Evolutionary conservation across 2,329 filamentous ascomycete species (phyloP).

Genomic region (Cladosporium cucumerinum): DNA sequence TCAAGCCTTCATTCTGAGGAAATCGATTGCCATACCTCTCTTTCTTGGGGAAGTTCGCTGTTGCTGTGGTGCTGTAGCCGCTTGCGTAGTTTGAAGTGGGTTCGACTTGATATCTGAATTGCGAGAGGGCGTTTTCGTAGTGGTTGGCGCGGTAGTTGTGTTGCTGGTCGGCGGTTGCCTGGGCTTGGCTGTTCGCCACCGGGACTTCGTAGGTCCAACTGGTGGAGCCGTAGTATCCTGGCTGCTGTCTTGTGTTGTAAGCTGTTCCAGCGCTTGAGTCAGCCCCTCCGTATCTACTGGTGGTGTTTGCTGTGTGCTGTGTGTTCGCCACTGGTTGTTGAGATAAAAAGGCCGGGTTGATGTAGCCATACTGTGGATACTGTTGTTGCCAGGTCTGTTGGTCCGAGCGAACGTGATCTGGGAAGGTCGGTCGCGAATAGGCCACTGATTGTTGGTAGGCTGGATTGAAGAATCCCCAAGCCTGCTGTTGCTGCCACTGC

Average conservation of each 20-base stretch:
- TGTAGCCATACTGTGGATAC: slow-evolving; percentile 10
- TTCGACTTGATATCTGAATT: not conserved
- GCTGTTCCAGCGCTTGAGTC: not conserved
- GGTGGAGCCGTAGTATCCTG: not conserved
- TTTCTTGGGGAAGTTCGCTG: not conserved
- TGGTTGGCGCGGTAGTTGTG: not conserved
- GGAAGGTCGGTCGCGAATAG: not conserved
- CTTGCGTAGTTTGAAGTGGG: not conserved
- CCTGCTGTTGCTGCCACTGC: not conserved
- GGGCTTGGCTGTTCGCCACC: slow-evolving; percentile 13
- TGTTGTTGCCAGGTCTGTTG: not conserved
- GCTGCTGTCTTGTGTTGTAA: slow-evolving; percentile 3
- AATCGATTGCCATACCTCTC: slow-evolving; percentile 6
- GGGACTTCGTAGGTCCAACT: slow-evolving; percentile 8
- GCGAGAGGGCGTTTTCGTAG: not conserved
- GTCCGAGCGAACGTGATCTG: not conserved
- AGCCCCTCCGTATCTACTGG: not conserved
- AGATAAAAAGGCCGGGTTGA: slow-evolving; percentile 11
- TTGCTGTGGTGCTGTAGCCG: too few relatives aligned
- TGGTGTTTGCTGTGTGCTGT: not conserved
- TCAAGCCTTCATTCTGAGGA: not conserved
- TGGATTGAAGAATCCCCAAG: not conserved
- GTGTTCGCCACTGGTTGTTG: slow-evolving; percentile 5
- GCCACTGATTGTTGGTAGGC: not conserved
- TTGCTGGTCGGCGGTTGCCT: not conserved